These are phyloP conservation scores for Erodium moschatum DNA, from an alignment of 441 rosid species.

Conservation along the genomic window DNA sequence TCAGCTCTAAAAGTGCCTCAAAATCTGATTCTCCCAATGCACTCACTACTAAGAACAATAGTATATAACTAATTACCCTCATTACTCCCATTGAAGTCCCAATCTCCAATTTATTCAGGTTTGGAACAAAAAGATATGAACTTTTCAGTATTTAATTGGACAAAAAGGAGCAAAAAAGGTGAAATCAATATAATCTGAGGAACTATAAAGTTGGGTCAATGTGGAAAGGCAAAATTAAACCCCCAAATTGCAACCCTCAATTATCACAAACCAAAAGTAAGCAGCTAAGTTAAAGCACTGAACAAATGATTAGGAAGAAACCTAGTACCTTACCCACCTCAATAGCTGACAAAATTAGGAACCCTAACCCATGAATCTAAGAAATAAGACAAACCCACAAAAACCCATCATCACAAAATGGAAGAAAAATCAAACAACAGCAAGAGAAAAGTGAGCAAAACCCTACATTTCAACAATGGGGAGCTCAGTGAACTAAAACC, in stretches of 20 bases:
- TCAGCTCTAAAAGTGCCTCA: slow-evolving; percentile 67
- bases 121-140: background rate
- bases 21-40: slow-evolving; percentile 56
- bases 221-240: background rate
- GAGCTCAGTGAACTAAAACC: background rate
- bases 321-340: background rate
- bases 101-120: slow-evolving; percentile 15
- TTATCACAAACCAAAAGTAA: slow-evolving; percentile 1
- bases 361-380: background rate
- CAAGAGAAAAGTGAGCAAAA: background rate
- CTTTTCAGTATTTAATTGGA: background rate
- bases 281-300: background rate
- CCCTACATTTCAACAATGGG: slow-evolving; percentile 4
- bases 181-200: background rate
- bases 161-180: background rate
- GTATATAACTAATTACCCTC: slow-evolving; percentile 39
- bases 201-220: background rate
- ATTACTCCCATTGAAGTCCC: slow-evolving; percentile 37
- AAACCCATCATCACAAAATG: slow-evolving; percentile 3
- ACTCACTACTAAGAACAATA: slow-evolving; percentile 33
- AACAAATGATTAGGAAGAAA: background rate
- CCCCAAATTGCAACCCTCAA: background rate
- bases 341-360: background rate
- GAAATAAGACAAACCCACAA: background rate
- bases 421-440: background rate